Evolutionary conservation across 495 filamentous ascomycete species (phyloP), one percentile per base, ranked within the genome.

Genomic region (Xylaria longipes): DNA sequence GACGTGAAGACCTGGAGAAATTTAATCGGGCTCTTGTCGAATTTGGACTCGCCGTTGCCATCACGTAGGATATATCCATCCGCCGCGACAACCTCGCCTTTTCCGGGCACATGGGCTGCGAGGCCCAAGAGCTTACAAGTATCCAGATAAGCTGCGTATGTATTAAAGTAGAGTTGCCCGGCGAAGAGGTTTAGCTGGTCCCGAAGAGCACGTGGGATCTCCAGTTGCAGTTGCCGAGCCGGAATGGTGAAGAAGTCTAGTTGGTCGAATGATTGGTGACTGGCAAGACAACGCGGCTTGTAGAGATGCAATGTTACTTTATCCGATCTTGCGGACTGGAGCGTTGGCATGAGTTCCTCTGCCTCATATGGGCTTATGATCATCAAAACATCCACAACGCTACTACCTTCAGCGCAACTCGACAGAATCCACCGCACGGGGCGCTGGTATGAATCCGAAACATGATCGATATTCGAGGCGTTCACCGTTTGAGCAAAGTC

Each of bases 341-440:
- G 85, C 3, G 17, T 63, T 0, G 80, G 75, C n/a, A 87, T 77
- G 6, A 92, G 77, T 27, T 76, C 14, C 39, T 91, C 82, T 9
- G 89, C 91, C 74, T 94, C 91, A 63, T 76, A 89, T 9, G 89
- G 87, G 76, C 90, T 92, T 69, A 93, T 82, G 27, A 92, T 77
- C 20, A 91, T 77, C 69, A 89, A 80, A 25, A 57, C n/a, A 39
- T 72, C 62, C 5, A 74, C 52, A 35, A 77, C 74, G 7, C 46
- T 67, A 20, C 50, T 71, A 12, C 56, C 52, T 31, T 63, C 43
- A 11, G 35, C 27, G 31, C 60, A 12, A 41, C 75, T 72, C 17
- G 82, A 84, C 9, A 91, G 70, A 14, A 93, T 76, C 89, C 89
- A 93, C 39, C 89, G 82, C 2, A 91, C 89, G 0, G 84, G 82